Evolutionary conservation across 177 flowering plant genomes (phyloP).

Genomic region (Vitis hybrid): DNA sequence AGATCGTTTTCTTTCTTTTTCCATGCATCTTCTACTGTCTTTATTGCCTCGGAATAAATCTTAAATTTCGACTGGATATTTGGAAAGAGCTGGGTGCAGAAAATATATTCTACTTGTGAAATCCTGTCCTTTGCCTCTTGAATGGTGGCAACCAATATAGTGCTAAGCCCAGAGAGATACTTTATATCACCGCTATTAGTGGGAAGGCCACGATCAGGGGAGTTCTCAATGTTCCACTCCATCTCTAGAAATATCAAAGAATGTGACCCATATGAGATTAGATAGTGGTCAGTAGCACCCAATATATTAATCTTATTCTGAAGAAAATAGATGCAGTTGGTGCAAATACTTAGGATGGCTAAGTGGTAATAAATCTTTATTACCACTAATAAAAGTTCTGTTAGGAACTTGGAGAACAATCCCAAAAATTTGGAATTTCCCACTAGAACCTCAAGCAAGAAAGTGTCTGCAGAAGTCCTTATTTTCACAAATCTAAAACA

Average conservation of each 20-base stretch:
- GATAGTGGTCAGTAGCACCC: neutral
- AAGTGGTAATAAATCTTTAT: neutral
- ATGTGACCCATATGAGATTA: neutral
- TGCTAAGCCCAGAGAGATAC: conserved; percentile 61
- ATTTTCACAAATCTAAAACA: neutral
- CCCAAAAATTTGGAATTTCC: neutral
- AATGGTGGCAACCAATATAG: conserved; percentile 81
- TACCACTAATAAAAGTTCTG: neutral
- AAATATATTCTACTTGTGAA: conserved; percentile 82
- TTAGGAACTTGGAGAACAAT: neutral
- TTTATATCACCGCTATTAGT: conserved; percentile 39
- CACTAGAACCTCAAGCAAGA: neutral
- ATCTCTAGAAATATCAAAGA: conserved; percentile 24
- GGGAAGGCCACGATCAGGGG: conserved; percentile 25
- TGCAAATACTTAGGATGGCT: neutral
- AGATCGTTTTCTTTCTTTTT: conserved; percentile 54
- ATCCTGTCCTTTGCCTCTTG: conserved; percentile 88
- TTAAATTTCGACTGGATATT: conserved; percentile 55
- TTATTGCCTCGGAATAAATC: conserved; percentile 46
- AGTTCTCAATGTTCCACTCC: conserved; percentile 32
- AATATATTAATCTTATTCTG: neutral
- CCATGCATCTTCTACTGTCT: conserved; percentile 58
- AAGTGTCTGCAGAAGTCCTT: neutral
- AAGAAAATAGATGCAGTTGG: neutral
- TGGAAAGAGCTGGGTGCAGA: conserved; percentile 79